Conservation (phyloP, 768 basidiomycete genomes). For the Termitomyces bulborhizus region DNA sequence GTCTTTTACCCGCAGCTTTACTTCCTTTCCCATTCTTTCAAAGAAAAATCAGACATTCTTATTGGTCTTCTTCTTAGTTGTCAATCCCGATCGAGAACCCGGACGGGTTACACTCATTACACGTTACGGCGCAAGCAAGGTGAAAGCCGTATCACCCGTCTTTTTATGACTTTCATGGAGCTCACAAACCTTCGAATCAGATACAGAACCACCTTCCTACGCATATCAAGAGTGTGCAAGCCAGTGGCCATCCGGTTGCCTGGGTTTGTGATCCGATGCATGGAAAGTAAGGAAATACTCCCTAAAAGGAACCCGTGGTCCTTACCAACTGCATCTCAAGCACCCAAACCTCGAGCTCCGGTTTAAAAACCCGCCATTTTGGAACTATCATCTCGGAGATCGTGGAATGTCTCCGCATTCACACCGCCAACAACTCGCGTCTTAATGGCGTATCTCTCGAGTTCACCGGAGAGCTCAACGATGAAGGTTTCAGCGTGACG, state of each 20-base stretch:
- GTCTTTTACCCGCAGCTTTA: slow-evolving; percentile 14
- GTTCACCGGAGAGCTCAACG: slow-evolving; percentile 86
- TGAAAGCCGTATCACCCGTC: slow-evolving; percentile 17
- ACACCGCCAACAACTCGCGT: slow-evolving; percentile 63
- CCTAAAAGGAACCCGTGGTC: neutral
- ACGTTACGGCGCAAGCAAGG: slow-evolving; percentile 88
- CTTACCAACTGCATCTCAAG: slow-evolving; percentile 29
- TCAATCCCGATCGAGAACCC: slow-evolving; percentile 78
- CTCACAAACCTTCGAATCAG: slow-evolving; percentile 27
- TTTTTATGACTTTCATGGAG: neutral
- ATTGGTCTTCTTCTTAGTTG: slow-evolving; percentile 41
- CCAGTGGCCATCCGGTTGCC: slow-evolving; percentile 77
- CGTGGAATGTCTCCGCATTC: slow-evolving; percentile 75
- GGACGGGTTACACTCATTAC: slow-evolving; percentile 90
- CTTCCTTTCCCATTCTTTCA: neutral
- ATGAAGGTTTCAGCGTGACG: slow-evolving; percentile 91
- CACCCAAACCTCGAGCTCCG: slow-evolving; percentile 73
- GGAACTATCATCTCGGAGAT: slow-evolving; percentile 86
- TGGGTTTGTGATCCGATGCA: slow-evolving; percentile 99
- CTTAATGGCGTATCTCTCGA: slow-evolving; percentile 85
- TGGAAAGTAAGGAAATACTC: slow-evolving; percentile 70
- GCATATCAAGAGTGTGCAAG: slow-evolving; percentile 79
- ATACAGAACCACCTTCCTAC: slow-evolving; percentile 66
- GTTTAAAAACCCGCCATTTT: slow-evolving; percentile 89
- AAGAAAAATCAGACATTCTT: neutral